phyloP scores from a whole-genome alignment of 306 rosid species.

The Vigna hirtella region DNA sequence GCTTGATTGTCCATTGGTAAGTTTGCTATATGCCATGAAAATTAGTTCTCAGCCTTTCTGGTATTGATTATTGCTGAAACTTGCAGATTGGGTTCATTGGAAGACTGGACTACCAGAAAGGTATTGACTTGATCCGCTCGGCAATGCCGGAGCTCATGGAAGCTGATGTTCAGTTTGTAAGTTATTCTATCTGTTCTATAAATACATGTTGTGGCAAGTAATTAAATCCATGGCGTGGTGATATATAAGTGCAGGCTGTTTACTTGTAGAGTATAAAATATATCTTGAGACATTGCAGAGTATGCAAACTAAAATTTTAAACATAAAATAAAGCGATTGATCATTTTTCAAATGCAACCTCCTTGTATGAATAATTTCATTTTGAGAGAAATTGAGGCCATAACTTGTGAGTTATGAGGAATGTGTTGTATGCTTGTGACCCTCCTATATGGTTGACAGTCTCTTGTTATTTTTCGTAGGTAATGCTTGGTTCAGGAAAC shows the following conservation, averaged over 20 bases:
- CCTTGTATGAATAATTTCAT: constrained; percentile 37
- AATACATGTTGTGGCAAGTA: constrained; percentile 15
- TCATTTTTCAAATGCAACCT: constrained; percentile 27
- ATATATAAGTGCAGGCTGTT: constrained; percentile 11
- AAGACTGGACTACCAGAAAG: constrained; percentile 89
- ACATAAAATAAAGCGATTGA: constrained; percentile 11
- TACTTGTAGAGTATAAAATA: constrained; percentile 29
- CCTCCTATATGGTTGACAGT: constrained; percentile 1
- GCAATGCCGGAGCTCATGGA: constrained; percentile 73
- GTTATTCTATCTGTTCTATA: constrained; percentile 47
- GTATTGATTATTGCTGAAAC: constrained; percentile 41
- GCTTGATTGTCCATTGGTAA: constrained; percentile 83
- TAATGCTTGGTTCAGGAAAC: constrained; percentile 91
- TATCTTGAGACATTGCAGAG: not conserved
- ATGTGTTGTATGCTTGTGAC: constrained; percentile 22
- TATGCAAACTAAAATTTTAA: constrained; percentile 19
- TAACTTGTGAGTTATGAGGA: constrained; percentile 31
- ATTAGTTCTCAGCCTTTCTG: constrained; percentile 23
- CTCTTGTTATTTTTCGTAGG: constrained; percentile 55
- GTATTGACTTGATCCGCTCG: constrained; percentile 73
- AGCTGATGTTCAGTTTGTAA: constrained; percentile 89
- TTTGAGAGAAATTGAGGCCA: constrained; percentile 26
- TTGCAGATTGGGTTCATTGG: constrained; percentile 90
- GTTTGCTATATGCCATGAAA: constrained; percentile 27
- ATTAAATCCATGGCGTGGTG: constrained; percentile 23